Conservation (phyloP, 2,329 filamentous ascomycete species). For the Exophiala spinifera region DNA sequence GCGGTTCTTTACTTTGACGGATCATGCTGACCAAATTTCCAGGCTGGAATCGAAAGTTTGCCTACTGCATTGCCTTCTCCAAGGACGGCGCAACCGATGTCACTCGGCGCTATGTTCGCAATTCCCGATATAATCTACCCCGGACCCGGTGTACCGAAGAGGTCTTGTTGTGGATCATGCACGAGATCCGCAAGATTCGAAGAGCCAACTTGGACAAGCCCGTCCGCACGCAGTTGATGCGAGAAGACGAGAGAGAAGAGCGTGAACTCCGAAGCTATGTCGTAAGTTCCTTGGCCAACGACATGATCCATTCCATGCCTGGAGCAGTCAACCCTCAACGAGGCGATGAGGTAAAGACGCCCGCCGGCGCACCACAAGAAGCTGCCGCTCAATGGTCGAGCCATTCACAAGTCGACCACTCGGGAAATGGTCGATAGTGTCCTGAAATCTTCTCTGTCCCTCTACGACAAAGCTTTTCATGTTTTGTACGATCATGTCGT, state of each 20-base stretch:
- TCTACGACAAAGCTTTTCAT: background rate
- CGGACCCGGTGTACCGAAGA: slow-evolving; percentile 81
- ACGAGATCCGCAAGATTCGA: slow-evolving; percentile 83
- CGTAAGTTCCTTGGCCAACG: slow-evolving; percentile 43
- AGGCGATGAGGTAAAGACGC: slow-evolving; percentile 43
- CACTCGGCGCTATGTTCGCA: slow-evolving; percentile 61
- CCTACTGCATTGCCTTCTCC: slow-evolving; percentile 95
- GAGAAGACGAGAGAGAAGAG: slow-evolving; percentile 50
- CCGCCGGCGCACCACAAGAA: slow-evolving; percentile 34
- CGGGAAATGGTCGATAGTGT: background rate
- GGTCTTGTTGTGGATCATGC: slow-evolving; percentile 84
- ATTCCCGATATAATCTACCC: slow-evolving; percentile 56
- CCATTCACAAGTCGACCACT: slow-evolving; percentile 15
- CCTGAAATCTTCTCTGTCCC: background rate
- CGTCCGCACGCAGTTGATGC: slow-evolving; percentile 56
- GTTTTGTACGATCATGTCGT: slow-evolving; percentile 13
- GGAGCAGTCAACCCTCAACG: slow-evolving; percentile 25
- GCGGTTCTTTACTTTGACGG: slow-evolving; percentile 24
- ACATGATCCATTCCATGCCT: slow-evolving; percentile 44
- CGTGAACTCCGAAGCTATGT: slow-evolving; percentile 46
- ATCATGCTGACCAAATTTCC: slow-evolving; percentile 8
- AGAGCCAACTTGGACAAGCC: slow-evolving; percentile 82
- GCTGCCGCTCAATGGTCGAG: slow-evolving; percentile 19
- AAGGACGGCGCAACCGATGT: slow-evolving; percentile 74
- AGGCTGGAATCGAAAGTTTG: slow-evolving; percentile 94